These are phyloP conservation scores for Lepraria neglecta DNA, from an alignment of 495 filamentous ascomycete species.

Conservation along the genomic window DNA sequence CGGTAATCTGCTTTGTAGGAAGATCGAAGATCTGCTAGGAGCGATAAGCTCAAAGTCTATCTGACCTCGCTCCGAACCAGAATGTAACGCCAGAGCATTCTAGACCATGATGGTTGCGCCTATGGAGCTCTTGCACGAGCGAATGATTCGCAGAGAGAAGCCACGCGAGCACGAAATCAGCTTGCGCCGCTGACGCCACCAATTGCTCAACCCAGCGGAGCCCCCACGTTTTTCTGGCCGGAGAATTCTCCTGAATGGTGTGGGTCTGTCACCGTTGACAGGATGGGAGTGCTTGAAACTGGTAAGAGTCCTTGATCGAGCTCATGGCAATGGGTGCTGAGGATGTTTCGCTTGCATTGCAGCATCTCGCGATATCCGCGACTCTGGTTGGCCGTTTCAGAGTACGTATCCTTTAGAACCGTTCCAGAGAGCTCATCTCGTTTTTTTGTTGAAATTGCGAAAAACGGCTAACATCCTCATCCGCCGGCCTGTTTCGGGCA, in stretches of 20 bases:
- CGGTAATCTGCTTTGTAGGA: no score
- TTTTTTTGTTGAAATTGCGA: neutral
- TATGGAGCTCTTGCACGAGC: neutral
- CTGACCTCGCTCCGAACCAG: neutral
- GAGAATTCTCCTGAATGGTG: conserved; percentile 4
- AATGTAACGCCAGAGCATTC: neutral
- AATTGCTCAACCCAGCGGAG: neutral
- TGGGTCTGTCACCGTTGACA: neutral
- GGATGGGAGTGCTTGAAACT: no score
- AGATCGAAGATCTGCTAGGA: no score
- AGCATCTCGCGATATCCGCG: conserved; percentile 3
- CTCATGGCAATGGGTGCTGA: neutral
- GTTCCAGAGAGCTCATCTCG: neutral
- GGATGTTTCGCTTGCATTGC: neutral
- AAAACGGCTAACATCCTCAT: neutral
- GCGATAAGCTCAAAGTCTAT: neutral
- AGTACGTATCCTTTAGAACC: neutral
- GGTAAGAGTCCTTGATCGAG: neutral
- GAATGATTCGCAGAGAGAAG: conserved; percentile 3
- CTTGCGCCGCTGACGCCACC: neutral
- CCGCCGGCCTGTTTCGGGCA: neutral
- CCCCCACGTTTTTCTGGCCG: neutral
- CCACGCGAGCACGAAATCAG: neutral
- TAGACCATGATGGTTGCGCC: neutral
- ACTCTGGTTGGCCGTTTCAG: neutral